A percentile compares a stretch with the other conserved stretches of the same genome.
Evolutionary conservation across 1,284 basidiomycete genomes (phyloP).

Genomic region (Mycena sp.): DNA sequence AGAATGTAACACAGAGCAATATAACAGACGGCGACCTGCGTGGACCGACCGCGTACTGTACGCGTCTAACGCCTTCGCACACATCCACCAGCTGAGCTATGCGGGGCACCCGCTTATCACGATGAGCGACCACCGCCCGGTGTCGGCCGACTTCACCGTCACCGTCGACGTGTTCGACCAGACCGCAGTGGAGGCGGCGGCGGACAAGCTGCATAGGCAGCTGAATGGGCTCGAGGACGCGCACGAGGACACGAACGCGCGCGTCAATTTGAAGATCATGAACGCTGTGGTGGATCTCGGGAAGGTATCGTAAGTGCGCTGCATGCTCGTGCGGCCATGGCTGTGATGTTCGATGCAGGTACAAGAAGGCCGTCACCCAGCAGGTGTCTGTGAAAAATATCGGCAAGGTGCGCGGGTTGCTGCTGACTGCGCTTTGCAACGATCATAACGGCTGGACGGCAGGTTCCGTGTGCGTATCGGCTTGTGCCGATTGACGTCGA

Average conservation of each 20-base stretch:
- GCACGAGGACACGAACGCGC: slow-evolving; percentile 51
- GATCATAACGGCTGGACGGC: slow-evolving; percentile 14
- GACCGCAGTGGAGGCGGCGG: slow-evolving; percentile 45
- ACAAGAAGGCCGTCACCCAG: slow-evolving; percentile 39
- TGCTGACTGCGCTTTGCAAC: background rate
- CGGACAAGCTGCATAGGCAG: slow-evolving; percentile 54
- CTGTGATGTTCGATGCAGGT: slow-evolving; percentile 36
- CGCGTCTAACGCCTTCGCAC: slow-evolving; percentile 51
- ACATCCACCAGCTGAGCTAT: slow-evolving; percentile 63
- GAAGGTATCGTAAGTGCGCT: slow-evolving; percentile 58
- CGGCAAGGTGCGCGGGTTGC: slow-evolving; percentile 40
- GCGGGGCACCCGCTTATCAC: slow-evolving; percentile 66
- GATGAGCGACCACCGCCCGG: slow-evolving; percentile 80
- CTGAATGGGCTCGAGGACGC: slow-evolving; percentile 58
- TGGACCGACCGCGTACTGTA: slow-evolving; percentile 83
- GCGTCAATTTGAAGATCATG: slow-evolving; percentile 59
- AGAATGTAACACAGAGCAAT: slow-evolving; percentile 17
- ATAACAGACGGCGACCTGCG: slow-evolving; percentile 72
- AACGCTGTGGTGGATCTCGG: slow-evolving; percentile 64
- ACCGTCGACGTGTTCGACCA: slow-evolving; percentile 54
- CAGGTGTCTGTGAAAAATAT: slow-evolving; percentile 46
- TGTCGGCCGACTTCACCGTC: slow-evolving; percentile 72
- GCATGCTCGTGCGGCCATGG: no score
- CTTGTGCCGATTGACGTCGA: slow-evolving; percentile 61
- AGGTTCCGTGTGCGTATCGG: slow-evolving; percentile 73